Conservation (phyloP, 768 basidiomycete genomes). For the Collybiopsis luxurians region DNA sequence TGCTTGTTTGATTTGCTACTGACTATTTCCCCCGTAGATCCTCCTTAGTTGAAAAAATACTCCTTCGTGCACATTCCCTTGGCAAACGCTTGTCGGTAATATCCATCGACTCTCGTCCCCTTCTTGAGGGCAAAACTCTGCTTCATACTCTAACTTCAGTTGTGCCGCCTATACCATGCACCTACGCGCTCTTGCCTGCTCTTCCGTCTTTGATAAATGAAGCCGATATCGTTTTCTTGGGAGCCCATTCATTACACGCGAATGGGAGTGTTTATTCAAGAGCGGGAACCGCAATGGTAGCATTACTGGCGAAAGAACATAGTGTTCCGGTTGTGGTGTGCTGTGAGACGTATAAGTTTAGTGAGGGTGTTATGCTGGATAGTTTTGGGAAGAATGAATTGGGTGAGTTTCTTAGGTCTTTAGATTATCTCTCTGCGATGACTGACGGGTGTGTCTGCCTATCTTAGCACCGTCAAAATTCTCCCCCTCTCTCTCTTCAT, state of each 20-base stretch:
- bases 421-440: not conserved
- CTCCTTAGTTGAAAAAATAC: conserved; percentile 88
- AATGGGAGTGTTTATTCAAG: conserved; percentile 94
- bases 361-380: conserved; percentile 89
- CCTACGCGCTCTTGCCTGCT: conserved; percentile 89
- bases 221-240: conserved; percentile 82
- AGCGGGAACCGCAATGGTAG: conserved; percentile 92
- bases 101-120: conserved; percentile 91
- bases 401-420: conserved; percentile 48
- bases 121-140: conserved; percentile 87
- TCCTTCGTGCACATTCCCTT: conserved; percentile 71
- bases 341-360: conserved; percentile 98
- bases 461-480: conserved; percentile 34
- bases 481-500: conserved; percentile 28
- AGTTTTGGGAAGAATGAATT: conserved; percentile 96
- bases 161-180: conserved; percentile 68
- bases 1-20: not conserved
- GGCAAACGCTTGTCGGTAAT: conserved; percentile 86
- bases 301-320: conserved; percentile 91
- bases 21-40: conserved; percentile 50
- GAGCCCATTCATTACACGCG: conserved; percentile 91
- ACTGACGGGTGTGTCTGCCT: not conserved
- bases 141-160: conserved; percentile 66
- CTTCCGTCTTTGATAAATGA: conserved; percentile 77
- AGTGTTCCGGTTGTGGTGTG: conserved; percentile 94